Evolutionary conservation across 345 rosid species (phyloP), one percentile per base, ranked within the genome.

Genomic region (Rhizophora apiculata): DNA sequence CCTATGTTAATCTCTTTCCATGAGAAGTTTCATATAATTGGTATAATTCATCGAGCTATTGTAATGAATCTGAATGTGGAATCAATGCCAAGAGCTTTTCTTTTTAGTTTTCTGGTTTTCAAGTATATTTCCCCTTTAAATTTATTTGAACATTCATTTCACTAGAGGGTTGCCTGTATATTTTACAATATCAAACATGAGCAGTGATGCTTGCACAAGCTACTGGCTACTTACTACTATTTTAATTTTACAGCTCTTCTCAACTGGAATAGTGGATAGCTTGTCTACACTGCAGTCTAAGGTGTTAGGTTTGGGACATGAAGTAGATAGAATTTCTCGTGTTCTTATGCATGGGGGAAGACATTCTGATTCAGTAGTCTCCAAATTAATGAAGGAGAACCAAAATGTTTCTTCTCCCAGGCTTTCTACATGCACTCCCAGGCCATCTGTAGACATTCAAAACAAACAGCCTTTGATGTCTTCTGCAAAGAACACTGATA

Each of bases 271-370:
- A 22, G 84, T 80, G 83, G 90, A 85, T 70, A 85, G 77, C 68
- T 80, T 91, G 77, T 86, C 89, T 7, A 69, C 74, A 75, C 74
- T 93, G 74, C 87, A 87, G 75, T 86, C 92, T n/a, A 93, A 89
- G 78, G 89, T 93, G 32, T 76, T 80, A 52, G 82, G 83, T 82
- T 79, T 93, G 76, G 98, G 91, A 76, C 82, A 85, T 80, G 89
- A 83, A 68, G 84, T 88, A 58, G 93, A 83, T 69, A 72, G 81
- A 68, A 85, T 89, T 54, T 75, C 79, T 60, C 83, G 70, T 65
- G 84, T 73, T 59, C 64, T 82, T 63, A 64, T 78, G 75, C 77
- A 73, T 43, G 77, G 81, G 0, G 81, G 74, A 8, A 77, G 80
- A 39, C 67, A 68, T 80, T 62, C 89, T 52, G 81, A 83, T 76